Conservation (phyloP, 2,329 filamentous ascomycete genomes). For the Alternaria angustiovoidea region DNA sequence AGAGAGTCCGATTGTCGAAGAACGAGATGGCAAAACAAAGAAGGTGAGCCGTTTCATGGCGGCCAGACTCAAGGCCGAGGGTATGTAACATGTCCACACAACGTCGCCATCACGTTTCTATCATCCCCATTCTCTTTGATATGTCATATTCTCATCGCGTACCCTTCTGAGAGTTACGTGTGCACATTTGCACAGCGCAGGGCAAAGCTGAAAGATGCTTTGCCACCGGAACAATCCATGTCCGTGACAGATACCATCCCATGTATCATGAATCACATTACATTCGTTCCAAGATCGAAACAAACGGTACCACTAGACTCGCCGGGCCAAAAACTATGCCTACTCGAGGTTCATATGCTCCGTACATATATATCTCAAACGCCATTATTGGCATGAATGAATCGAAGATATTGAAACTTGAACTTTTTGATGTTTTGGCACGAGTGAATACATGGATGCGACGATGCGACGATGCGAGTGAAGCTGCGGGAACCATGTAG, state of each 20-base stretch:
- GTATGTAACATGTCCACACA: constrained; percentile 30
- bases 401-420: background rate
- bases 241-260: constrained; percentile 48
- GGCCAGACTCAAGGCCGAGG: constrained; percentile 62
- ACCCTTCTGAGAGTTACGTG: background rate
- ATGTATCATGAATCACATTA: constrained; percentile 51
- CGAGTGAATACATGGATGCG: background rate
- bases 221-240: constrained; percentile 45
- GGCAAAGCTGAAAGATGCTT: background rate
- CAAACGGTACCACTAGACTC: constrained; percentile 44
- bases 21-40: constrained; percentile 67
- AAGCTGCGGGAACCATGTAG: background rate
- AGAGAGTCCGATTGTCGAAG: constrained; percentile 70
- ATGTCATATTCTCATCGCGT: background rate
- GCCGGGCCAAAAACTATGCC: constrained; percentile 37
- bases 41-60: constrained; percentile 78
- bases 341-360: constrained; percentile 40
- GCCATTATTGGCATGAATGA: background rate
- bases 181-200: background rate
- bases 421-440: background rate
- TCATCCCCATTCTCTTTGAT: background rate
- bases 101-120: background rate
- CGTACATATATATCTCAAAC: constrained; percentile 27
- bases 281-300: constrained; percentile 47
- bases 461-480: background rate